Conservation (phyloP, 2,329 filamentous ascomycete genomes). For the Diaporthe humulicola region DNA sequence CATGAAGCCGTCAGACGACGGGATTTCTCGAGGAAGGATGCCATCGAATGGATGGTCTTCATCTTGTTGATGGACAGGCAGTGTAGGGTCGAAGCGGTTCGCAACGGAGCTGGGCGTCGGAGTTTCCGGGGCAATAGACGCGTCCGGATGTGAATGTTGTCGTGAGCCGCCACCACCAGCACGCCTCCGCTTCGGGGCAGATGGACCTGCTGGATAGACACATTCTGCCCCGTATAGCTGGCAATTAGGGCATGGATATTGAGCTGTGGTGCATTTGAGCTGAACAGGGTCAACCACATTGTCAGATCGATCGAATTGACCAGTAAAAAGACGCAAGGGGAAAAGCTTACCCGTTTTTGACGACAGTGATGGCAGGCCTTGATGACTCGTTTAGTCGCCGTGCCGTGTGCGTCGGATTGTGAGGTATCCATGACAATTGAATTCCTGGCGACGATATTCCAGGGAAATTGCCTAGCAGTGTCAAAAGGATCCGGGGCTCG, state of each 20-base stretch:
- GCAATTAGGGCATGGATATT: constrained; percentile 6
- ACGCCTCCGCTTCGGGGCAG: background rate
- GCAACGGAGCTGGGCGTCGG: background rate
- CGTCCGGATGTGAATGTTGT: background rate
- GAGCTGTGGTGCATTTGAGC: constrained; percentile 17
- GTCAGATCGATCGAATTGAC: background rate
- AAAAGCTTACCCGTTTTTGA: background rate
- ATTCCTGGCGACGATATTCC: background rate
- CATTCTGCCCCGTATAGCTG: constrained; percentile 5
- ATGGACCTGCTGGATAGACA: background rate
- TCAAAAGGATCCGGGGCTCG: no score
- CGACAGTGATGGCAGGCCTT: constrained; percentile 5
- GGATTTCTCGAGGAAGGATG: background rate
- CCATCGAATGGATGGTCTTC: background rate
- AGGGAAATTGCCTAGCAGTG: no score
- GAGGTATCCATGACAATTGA: background rate
- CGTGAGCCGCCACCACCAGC: background rate
- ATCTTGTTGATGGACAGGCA: background rate
- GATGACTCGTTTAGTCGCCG: background rate
- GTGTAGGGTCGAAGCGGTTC: background rate
- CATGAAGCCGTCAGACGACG: background rate
- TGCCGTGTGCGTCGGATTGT: background rate
- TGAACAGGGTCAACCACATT: background rate
- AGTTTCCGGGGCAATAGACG: background rate
- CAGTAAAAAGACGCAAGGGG: background rate